phyloP scores from a whole-genome alignment of 768 basidiomycete genomes.

The Tephrocybe sp. region DNA sequence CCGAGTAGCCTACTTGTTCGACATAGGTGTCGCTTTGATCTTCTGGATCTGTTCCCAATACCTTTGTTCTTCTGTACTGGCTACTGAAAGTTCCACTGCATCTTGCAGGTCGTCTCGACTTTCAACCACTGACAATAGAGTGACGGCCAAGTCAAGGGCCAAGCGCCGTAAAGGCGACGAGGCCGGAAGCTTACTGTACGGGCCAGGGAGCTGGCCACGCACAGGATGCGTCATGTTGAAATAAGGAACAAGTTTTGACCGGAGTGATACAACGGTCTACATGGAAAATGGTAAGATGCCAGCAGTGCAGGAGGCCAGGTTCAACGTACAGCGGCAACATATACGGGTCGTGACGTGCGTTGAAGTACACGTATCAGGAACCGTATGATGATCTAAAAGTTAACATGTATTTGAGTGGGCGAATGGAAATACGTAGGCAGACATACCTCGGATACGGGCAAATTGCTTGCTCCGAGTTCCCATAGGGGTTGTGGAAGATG shows the following conservation, averaged over 20 bases:
- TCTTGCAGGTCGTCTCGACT: slow-evolving; percentile 9
- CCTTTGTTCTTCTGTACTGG: slow-evolving; percentile 31
- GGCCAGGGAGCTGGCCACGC: slow-evolving; percentile 74
- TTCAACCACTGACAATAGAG: slow-evolving; percentile 24
- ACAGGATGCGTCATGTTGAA: slow-evolving; percentile 77
- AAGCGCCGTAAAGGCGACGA: slow-evolving; percentile 48
- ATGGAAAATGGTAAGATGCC: slow-evolving; percentile 10
- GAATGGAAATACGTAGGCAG: not conserved
- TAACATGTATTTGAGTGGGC: slow-evolving; percentile 6
- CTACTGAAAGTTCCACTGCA: slow-evolving; percentile 38
- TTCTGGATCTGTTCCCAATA: slow-evolving; percentile 39
- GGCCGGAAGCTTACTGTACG: slow-evolving; percentile 67
- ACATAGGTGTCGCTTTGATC: slow-evolving; percentile 1
- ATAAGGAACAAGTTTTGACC: slow-evolving; percentile 71
- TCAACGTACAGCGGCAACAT: slow-evolving; percentile 40
- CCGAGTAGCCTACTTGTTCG: too few relatives aligned
- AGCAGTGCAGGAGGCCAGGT: not conserved
- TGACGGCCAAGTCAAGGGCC: slow-evolving; percentile 61
- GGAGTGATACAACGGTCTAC: slow-evolving; percentile 51
- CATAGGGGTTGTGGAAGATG: slow-evolving; percentile 82
- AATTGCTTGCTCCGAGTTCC: slow-evolving; percentile 71
- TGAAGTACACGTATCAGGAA: slow-evolving; percentile 65
- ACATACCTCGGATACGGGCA: slow-evolving; percentile 60
- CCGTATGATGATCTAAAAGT: slow-evolving; percentile 50
- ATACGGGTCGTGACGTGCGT: slow-evolving; percentile 46